Base-by-base conservation (phyloP, 805 yeast species). In the Blastobotrys americana region DNA sequence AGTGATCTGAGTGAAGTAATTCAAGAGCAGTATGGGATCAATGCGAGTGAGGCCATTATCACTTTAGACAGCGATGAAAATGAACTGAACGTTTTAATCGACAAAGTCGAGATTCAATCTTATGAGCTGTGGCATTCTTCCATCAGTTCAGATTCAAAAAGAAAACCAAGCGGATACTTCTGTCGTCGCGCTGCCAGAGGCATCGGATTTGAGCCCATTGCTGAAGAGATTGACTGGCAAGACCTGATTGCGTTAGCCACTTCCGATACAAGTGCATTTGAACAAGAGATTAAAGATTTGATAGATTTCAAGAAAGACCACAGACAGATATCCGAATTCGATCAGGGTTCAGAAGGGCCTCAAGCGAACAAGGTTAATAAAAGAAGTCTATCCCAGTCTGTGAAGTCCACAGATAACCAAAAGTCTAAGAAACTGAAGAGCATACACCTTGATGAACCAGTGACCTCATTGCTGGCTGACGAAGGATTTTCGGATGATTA, bases 311-410 rank as follows among this genome's bases (percentile, higher is more conserved):
- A n/a, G n/a, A n/a, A n/a, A n/a, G n/a, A n/a, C n/a, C n/a, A n/a
- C n/a, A n/a, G n/a, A n/a, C n/a, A n/a, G n/a, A n/a, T n/a, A n/a
- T n/a, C n/a, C n/a, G n/a, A n/a, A n/a, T n/a, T n/a, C n/a, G n/a
- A n/a, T n/a, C n/a, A n/a, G n/a, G n/a, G 37, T 22, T 47, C 53
- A 2, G 42, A 50, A 16, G 54, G 39, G n/a, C 34, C 50, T 13
- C 41, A 51, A 10, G 47, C 52, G 55, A n/a, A 21, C 17, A 23
- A 19, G 16, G 10, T 48, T 13, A 47, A 51, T 22, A 21, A 35
- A 5, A 48, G 50, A 16, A 20, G 48, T 13, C 18, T 40, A 5
- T 47, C 45, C 3, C 40, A 48, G 35, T 39, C 47, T 37, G 23
- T 9, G 15, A 40, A 13, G 16, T 38, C 43, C n/a, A n/a, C n/a